Percentiles rank a stretch among this genome's conserved stretches.
These are phyloP conservation scores for Verticillium zaregamsianum DNA, from an alignment of 2,329 filamentous ascomycete species.

Conservation along the genomic window DNA sequence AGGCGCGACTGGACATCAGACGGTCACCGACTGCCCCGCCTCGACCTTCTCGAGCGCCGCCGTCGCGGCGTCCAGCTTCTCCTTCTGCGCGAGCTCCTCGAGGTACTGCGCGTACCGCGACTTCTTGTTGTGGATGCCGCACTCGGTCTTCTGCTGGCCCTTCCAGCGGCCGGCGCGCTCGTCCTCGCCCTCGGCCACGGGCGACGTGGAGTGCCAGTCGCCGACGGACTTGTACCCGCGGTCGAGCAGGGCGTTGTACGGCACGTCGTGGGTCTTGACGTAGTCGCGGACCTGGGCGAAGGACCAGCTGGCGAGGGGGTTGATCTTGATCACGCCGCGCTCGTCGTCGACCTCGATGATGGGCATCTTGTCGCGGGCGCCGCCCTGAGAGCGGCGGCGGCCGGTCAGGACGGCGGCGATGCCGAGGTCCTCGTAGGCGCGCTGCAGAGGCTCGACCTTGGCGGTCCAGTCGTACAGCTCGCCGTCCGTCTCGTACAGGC, in stretches of 20 bases:
- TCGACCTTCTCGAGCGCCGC: slow-evolving; percentile 13
- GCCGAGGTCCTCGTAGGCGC: slow-evolving; percentile 81
- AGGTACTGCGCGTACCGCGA: slow-evolving; percentile 88
- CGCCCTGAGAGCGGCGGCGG: slow-evolving; percentile 86
- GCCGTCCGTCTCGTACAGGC: slow-evolving; percentile 78
- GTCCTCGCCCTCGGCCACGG: slow-evolving; percentile 86
- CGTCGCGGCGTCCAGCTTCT: slow-evolving; percentile 13
- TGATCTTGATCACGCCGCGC: slow-evolving; percentile 91
- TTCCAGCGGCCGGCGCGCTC: slow-evolving; percentile 97
- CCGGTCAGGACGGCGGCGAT: slow-evolving; percentile 92
- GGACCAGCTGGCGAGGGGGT: slow-evolving; percentile 90
- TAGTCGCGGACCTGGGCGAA: slow-evolving; percentile 89
- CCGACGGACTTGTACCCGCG: slow-evolving; percentile 96
- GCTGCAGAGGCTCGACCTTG: slow-evolving; percentile 94
- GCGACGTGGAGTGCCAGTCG: slow-evolving; percentile 95
- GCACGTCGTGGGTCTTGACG: slow-evolving; percentile 79
- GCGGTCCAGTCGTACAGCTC: slow-evolving; percentile 95
- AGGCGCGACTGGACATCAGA: background rate
- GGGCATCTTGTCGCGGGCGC: slow-evolving; percentile 82
- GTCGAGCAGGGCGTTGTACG: slow-evolving; percentile 90
- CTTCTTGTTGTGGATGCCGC: slow-evolving; percentile 97
- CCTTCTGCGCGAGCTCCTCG: slow-evolving; percentile 51
- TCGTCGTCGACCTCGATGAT: slow-evolving; percentile 90
- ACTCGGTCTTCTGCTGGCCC: slow-evolving; percentile 93
- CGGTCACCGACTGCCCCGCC: background rate